Conservation (phyloP, 2,329 filamentous ascomycete species). For the Metarhizium humberi region DNA sequence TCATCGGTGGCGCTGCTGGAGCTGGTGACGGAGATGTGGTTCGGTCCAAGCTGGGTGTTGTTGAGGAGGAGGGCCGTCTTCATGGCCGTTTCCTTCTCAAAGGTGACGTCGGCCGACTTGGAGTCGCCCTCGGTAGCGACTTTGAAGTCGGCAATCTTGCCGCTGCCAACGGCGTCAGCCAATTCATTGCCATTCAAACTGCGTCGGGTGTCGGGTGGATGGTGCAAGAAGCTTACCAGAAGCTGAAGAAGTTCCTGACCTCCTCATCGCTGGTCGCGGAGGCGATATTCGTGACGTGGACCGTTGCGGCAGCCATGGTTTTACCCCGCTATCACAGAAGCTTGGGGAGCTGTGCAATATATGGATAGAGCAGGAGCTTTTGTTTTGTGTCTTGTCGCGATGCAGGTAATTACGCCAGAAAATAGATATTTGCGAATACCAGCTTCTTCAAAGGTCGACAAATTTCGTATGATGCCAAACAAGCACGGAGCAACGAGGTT, state of each 20-base stretch:
- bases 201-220: not conserved
- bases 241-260: conserved; percentile 95
- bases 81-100: conserved; percentile 93
- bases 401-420: not conserved
- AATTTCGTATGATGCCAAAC: not conserved
- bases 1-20: conserved; percentile 57
- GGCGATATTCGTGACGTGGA: conserved; percentile 86
- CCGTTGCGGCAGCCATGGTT: conserved; percentile 22
- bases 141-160: conserved; percentile 81
- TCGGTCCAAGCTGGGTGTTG: conserved; percentile 86
- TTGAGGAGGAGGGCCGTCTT: conserved; percentile 96
- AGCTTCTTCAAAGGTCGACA: not conserved
- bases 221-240: conserved; percentile 53
- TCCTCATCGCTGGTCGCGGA: conserved; percentile 77
- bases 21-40: conserved; percentile 68
- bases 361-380: not conserved
- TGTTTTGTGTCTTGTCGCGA: not conserved
- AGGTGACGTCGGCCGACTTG: conserved; percentile 85
- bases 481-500: not conserved
- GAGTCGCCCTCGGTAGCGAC: conserved; percentile 59
- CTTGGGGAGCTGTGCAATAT: not conserved
- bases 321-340: conserved; percentile 1
- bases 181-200: too few species aligned
- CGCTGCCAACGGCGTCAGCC: conserved; percentile 39
- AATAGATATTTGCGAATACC: not conserved